Percentiles rank a stretch among this genome's conserved stretches.
These are phyloP conservation scores for Acanthamoeba sp. DNA, from an alignment of 208 protist species.

Conservation along the genomic window DNA sequence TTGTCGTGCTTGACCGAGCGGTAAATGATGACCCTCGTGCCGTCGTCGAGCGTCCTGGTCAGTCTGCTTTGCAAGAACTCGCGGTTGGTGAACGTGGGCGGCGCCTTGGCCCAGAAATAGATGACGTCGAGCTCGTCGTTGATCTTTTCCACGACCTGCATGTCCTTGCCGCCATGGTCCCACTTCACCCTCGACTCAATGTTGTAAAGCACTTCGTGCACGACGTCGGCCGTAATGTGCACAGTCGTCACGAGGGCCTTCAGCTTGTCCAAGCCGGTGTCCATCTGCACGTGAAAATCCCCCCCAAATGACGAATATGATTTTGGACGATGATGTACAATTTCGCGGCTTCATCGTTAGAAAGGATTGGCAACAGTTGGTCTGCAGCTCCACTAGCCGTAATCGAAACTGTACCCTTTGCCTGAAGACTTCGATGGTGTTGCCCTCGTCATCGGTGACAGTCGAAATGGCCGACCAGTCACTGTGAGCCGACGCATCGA, in stretches of 20 bases:
- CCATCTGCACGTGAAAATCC: constrained; percentile 6
- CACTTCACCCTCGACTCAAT: constrained; percentile 15
- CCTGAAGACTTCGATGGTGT: constrained; percentile 48
- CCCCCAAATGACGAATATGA: not conserved
- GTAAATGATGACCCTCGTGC: constrained; percentile 5
- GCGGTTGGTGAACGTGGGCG: constrained; percentile 33
- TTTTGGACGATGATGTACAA: too few species aligned
- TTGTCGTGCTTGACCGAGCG: constrained; percentile 48
- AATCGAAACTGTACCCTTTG: not conserved
- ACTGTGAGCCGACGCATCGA: not conserved
- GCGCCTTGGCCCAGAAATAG: constrained; percentile 60
- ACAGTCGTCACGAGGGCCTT: constrained; percentile 27
- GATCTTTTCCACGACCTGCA: constrained; percentile 63
- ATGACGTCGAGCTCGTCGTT: constrained; percentile 45
- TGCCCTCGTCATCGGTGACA: constrained; percentile 11
- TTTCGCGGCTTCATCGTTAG: too few species aligned
- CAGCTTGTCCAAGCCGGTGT: constrained; percentile 16
- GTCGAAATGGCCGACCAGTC: constrained; percentile 14
- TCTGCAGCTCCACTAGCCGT: too few species aligned
- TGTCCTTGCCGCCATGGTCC: constrained; percentile 68
- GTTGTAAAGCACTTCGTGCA: constrained; percentile 50
- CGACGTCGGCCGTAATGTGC: not conserved
- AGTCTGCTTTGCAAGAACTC: constrained; percentile 63
- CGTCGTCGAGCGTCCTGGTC: constrained; percentile 23
- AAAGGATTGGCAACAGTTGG: too few species aligned